phyloP scores from a whole-genome alignment of 257 asterid species.

The Solanum neorickii region DNA sequence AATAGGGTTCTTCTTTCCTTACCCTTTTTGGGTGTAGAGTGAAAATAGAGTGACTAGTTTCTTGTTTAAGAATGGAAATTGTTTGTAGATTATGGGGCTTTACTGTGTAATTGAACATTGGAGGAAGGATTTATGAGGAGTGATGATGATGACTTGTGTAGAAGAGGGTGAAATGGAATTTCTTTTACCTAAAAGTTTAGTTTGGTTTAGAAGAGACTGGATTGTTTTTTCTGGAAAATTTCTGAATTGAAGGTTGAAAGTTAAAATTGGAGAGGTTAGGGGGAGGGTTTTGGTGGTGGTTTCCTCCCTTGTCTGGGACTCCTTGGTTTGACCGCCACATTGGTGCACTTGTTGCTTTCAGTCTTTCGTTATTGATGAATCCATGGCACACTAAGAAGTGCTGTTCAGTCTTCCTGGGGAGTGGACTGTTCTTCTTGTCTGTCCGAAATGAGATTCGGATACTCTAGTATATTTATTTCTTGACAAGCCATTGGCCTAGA shows the following conservation, averaged over 20 bases:
- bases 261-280: background rate
- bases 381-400: background rate
- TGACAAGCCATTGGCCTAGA: background rate
- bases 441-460: background rate
- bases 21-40: background rate
- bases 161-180: background rate
- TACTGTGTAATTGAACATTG: background rate
- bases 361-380: background rate
- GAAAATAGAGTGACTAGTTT: background rate
- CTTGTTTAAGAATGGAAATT: background rate
- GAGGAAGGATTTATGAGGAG: background rate
- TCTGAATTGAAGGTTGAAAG: background rate
- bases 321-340: background rate
- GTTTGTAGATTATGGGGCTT: background rate
- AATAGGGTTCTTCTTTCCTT: background rate
- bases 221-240: background rate
- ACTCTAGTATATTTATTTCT: background rate
- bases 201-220: background rate
- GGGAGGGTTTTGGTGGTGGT: background rate
- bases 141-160: background rate
- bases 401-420: background rate
- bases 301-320: background rate
- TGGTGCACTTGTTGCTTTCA: background rate
- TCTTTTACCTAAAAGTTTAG: background rate
- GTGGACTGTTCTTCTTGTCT: background rate